Conservation (phyloP, 2,329 filamentous ascomycete genomes). For the Fusarium solani-melongenae region DNA sequence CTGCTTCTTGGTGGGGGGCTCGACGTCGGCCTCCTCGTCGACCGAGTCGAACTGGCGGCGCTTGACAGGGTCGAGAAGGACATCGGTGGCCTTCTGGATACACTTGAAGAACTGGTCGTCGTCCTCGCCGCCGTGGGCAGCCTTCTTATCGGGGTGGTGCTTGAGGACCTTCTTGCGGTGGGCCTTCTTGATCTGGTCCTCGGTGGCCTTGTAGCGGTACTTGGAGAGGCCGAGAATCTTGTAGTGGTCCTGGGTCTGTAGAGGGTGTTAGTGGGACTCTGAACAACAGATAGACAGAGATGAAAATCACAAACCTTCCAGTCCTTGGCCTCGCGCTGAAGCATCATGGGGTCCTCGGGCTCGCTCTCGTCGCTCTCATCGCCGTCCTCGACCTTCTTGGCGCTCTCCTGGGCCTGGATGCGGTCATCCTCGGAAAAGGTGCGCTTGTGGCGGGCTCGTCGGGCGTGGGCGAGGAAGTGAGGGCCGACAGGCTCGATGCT, state of each 20-base stretch:
- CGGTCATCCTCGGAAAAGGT: conserved; percentile 99
- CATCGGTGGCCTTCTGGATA: conserved; percentile 97
- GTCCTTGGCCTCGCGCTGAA: conserved; percentile 95
- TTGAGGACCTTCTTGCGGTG: conserved; percentile 99
- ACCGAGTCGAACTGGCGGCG: conserved; percentile 97
- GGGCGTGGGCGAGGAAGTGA: conserved; percentile 97
- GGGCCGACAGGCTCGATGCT: conserved; percentile 96
- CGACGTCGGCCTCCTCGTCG: conserved; percentile 91
- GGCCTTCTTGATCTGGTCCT: conserved; percentile 98
- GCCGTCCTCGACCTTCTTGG: conserved; percentile 94
- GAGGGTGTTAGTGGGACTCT: neutral
- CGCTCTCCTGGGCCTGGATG: conserved; percentile 93
- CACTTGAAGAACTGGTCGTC: conserved; percentile 99
- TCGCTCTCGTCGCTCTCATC: conserved; percentile 94
- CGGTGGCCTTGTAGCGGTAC: conserved; percentile 91
- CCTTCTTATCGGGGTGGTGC: conserved; percentile 99
- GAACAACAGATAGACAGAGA: neutral
- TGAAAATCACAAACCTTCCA: conserved; percentile 80
- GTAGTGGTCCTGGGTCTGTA: conserved; percentile 93
- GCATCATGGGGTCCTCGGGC: conserved; percentile 90
- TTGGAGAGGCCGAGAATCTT: conserved; percentile 93
- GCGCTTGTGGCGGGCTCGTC: conserved; percentile 93
- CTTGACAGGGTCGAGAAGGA: conserved; percentile 91
- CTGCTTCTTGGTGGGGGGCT: conserved; percentile 93
- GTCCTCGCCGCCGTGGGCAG: conserved; percentile 85